Evolutionary conservation across 345 rosid species (phyloP), one percentile per base, ranked within the genome.

Genomic region (Ricinus communis): DNA sequence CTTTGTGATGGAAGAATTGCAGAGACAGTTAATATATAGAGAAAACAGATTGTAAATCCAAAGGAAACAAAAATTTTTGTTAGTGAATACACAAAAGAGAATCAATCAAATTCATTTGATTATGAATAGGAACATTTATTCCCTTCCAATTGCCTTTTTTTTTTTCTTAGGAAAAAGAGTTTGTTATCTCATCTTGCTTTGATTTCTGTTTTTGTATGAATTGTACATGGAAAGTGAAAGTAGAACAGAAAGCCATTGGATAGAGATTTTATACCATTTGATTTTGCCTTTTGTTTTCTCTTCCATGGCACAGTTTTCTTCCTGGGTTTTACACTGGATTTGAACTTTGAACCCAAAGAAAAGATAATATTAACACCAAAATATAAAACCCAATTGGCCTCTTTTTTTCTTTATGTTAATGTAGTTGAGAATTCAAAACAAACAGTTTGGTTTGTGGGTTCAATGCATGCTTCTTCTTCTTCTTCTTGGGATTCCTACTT

Each of bases 21-120:
- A 50, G 58, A n/a, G 41, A 59, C 13, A 59, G 46, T 36, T 27
- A 9, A 10, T 12, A 71, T 1, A 36, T 28, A 46, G 54, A 18
- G 0, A 28, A 56, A n/a, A n/a, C 21, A 16, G 4, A 59, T 68
- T 83, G 88, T 87, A 82, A 81, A 85, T 82, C 77, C 76, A 57
- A 81, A 65, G 46, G 73, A 13, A 77, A 43, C 11, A 43, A 8
- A 45, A 64, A 74, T 7, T 86, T 88, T 88, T 86, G 88, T 66
- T 78, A 83, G 82, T 78, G 40, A 65, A 78, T 70, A 66, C 21
- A 61, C 46, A 61, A 47, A 38, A 40, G 43, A 45, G 58, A 68
- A 81, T 28, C 53, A 69, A 79, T 30, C 43, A 22, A 13, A 55
- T 62, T 79, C 69, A 69, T 55, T 63, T 77, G 38, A 31, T 75